Percentiles rank a stretch among this genome's conserved stretches.
These are phyloP conservation scores for Ustilago vetiveriae DNA, from an alignment of 1,284 basidiomycete genomes.

Conservation along the genomic window DNA sequence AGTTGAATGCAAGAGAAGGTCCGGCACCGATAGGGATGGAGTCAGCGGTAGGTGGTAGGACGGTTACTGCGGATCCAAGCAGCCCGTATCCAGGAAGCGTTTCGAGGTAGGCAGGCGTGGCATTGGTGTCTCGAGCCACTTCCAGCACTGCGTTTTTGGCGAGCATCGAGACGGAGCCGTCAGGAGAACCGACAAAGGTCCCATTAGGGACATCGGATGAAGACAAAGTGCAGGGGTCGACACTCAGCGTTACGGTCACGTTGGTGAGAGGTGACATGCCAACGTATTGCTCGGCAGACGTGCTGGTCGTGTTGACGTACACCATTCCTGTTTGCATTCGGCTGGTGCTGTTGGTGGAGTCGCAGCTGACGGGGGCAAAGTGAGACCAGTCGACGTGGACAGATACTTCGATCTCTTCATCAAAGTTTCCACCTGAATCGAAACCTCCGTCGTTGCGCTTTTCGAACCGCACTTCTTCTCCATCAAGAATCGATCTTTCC, in stretches of 20 bases:
- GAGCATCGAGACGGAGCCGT: constrained; percentile 25
- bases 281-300: constrained; percentile 7
- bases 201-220: constrained; percentile 73
- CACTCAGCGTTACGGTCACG: constrained; percentile 21
- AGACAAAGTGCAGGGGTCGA: constrained; percentile 72
- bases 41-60: constrained; percentile 23
- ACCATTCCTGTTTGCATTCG: constrained; percentile 17
- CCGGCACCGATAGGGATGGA: constrained; percentile 18
- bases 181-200: constrained; percentile 54
- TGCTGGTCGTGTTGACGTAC: constrained; percentile 26
- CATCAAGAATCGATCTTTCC: neutral
- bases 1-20: constrained; percentile 25
- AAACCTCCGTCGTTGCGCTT: constrained; percentile 12
- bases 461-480: neutral
- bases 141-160: constrained; percentile 14
- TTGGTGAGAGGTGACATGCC: constrained; percentile 25
- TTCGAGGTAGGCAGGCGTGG: constrained; percentile 74
- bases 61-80: constrained; percentile 29
- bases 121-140: constrained; percentile 64
- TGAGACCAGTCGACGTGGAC: constrained; percentile 20
- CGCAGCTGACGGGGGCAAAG: constrained; percentile 3
- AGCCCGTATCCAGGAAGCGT: constrained; percentile 68
- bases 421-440: constrained; percentile 20
- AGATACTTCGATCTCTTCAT: constrained; percentile 23
- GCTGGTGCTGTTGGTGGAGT: neutral